phyloP scores from a whole-genome alignment of 2,329 filamentous ascomycete genomes.

The Microsporum audouinii region DNA sequence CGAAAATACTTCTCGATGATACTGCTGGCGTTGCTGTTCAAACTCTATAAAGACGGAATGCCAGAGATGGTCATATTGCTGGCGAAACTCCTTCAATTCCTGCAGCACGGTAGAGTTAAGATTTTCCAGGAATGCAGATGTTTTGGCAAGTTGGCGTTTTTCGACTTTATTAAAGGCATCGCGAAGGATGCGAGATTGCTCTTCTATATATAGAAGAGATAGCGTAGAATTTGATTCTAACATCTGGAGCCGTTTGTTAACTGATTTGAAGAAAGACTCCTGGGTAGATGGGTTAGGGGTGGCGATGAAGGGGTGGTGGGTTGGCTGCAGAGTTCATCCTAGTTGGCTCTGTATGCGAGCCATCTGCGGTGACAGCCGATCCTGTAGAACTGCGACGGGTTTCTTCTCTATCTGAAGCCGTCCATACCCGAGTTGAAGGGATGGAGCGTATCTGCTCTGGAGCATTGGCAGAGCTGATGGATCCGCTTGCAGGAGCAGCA shows the following conservation, averaged over 20 bases:
- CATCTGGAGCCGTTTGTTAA: slow-evolving; percentile 82
- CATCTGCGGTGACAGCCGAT: background rate
- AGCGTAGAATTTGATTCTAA: slow-evolving; percentile 88
- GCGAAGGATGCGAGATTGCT: slow-evolving; percentile 80
- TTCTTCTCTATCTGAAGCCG: background rate
- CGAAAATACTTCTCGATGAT: slow-evolving; percentile 70
- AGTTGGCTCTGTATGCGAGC: background rate
- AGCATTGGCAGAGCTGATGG: background rate
- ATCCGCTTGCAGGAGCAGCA: background rate
- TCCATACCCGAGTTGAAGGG: background rate
- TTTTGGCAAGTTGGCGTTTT: slow-evolving; percentile 74
- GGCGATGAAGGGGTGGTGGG: slow-evolving; percentile 27
- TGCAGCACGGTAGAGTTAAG: slow-evolving; percentile 79
- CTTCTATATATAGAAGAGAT: slow-evolving; percentile 90
- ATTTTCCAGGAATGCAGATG: slow-evolving; percentile 65
- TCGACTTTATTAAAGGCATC: slow-evolving; percentile 80
- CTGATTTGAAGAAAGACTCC: slow-evolving; percentile 94
- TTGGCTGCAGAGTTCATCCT: slow-evolving; percentile 18
- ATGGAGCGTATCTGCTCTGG: background rate
- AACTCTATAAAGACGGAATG: slow-evolving; percentile 88
- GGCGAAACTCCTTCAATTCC: slow-evolving; percentile 65
- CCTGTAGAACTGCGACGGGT: background rate
- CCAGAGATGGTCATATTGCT: slow-evolving; percentile 93
- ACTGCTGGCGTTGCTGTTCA: slow-evolving; percentile 75
- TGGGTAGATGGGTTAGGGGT: slow-evolving; percentile 70